These are phyloP conservation scores for Wakefieldia striispora DNA, from an alignment of 768 basidiomycete species.

Conservation along the genomic window DNA sequence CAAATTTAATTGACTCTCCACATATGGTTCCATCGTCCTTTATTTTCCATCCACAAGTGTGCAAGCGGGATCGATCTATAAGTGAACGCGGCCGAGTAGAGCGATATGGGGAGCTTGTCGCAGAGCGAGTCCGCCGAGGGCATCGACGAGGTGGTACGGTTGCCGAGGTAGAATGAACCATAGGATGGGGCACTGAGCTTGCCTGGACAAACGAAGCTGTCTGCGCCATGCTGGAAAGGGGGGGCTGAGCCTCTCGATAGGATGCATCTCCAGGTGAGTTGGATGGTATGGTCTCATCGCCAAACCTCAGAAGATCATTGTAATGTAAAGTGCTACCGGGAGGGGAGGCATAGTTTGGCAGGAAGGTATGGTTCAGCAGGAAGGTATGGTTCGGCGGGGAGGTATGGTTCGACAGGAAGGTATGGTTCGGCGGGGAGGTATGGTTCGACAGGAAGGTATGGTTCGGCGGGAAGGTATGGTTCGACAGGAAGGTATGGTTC, in stretches of 20 bases:
- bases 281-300: not conserved
- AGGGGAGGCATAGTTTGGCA: too few species aligned
- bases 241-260: not conserved
- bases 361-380: too few species aligned
- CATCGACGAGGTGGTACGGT: not conserved
- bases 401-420: too few species aligned
- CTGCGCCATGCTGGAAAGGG: not conserved
- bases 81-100: too few species aligned
- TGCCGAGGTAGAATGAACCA: too few species aligned
- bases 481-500: too few species aligned
- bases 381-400: too few species aligned
- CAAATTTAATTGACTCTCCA: not conserved
- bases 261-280: not conserved
- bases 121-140: not conserved
- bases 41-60: conserved; percentile 8
- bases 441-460: too few species aligned
- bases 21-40: conserved; percentile 1
- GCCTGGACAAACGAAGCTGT: not conserved
- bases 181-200: not conserved
- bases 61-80: too few species aligned
- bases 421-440: too few species aligned
- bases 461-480: too few species aligned
- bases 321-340: too few species aligned
- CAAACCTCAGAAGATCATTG: not conserved
- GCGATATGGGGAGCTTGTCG: not conserved